Evolutionary conservation across 257 asterid genomes (phyloP), one percentile per base, ranked within the genome.

Genomic region (Anisodus acutangulus): DNA sequence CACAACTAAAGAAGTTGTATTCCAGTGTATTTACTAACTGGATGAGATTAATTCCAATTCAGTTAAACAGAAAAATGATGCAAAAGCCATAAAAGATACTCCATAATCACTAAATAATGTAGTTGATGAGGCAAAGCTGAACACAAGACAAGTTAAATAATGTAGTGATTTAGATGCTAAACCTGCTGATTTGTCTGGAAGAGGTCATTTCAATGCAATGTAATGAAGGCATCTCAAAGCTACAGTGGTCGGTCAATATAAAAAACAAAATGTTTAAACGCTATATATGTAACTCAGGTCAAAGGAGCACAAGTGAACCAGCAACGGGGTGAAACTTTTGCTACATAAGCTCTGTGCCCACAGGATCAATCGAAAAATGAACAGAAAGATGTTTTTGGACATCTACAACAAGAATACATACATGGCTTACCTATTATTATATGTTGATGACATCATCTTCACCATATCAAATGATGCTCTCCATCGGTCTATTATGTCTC

Each of bases 311-410:
- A 45, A 45, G 58, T 70, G n/a, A 71, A 71, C 58, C 58, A 71
- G 17, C 55, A 76, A 53, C 51, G 81, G 63, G 72, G 60, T 45
- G 82, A 85, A 51, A 17, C 88, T 90, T 91, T 87, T 37, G 89
- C 83, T 92, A 92, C 97, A 94, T 92, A 76, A 94, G 95, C 90
- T 94, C 94, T 13, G 88, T 90, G 88, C 93, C 97, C 39, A 90
- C 84, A 51, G 97, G 98, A 88, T 91, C 98, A 19, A 94, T 91
- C 1, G 91, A 89, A 82, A 86, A 92, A 86, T 90, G 88, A 82
- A 90, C 84, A 9, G 84, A 87, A 19, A 92, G 83, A 66, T 86
- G 87, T 88, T 90, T 90, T 64, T 83, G 88, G 88, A 87, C 82
- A 22, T 22, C 26, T 22, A 22, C 26, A 22, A 22, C 26, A 22